phyloP scores from a whole-genome alignment of 257 asterid species.

The Solanum peruvianum region DNA sequence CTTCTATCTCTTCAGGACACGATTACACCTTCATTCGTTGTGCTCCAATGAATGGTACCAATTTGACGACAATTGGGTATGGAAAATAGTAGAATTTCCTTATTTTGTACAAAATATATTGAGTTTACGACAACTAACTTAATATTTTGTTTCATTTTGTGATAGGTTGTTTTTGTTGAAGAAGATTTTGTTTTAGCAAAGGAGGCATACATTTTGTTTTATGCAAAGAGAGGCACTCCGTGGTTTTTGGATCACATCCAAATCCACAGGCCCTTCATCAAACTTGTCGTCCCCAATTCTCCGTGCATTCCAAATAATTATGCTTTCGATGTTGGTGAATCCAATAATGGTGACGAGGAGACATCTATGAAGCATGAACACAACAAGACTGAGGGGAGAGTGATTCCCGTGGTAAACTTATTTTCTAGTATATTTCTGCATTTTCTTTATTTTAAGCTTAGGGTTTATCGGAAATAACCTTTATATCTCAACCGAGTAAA shows the following conservation, averaged over 20 bases:
- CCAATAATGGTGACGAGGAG: background rate
- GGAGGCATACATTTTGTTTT: slow-evolving; percentile 72
- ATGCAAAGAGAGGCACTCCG: slow-evolving; percentile 53
- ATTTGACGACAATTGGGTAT: slow-evolving; percentile 67
- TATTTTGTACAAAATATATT: background rate
- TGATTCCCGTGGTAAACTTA: slow-evolving; percentile 45
- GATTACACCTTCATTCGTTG: slow-evolving; percentile 55
- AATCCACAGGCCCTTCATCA: slow-evolving; percentile 19
- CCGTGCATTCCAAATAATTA: slow-evolving; percentile 4
- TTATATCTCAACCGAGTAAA: background rate
- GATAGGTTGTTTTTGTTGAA: slow-evolving; percentile 14
- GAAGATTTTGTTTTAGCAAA: slow-evolving; percentile 55
- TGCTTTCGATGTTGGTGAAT: background rate
- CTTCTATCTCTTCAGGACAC: slow-evolving; percentile 59
- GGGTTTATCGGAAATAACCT: background rate
- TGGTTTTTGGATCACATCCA: slow-evolving; percentile 51
- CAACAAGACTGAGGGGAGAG: slow-evolving; percentile 3
- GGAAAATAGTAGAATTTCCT: background rate
- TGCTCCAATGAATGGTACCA: slow-evolving; percentile 56
- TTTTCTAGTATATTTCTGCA: background rate
- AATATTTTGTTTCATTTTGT: background rate
- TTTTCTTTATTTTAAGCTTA: background rate
- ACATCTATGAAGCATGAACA: slow-evolving; percentile 6
- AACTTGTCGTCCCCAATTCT: slow-evolving; percentile 6
- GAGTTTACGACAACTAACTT: background rate